These are phyloP conservation scores for Lipomyces yamanashiensis DNA, from an alignment of 805 yeast genomes.

Conservation along the genomic window DNA sequence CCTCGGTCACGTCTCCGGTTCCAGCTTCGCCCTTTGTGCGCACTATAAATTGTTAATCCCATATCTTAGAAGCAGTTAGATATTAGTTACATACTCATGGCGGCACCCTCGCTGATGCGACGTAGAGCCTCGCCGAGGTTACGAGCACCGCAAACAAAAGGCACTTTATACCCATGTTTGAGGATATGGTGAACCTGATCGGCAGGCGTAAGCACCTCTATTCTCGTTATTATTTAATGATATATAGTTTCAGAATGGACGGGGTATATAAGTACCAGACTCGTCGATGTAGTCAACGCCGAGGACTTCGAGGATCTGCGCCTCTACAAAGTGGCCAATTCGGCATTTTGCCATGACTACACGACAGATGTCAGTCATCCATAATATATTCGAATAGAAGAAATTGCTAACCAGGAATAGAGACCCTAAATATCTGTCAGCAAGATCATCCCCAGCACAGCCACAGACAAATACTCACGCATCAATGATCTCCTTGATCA, in stretches of 20 bases:
- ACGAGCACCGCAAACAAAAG: slow-evolving; percentile 84
- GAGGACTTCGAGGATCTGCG: slow-evolving; percentile 72
- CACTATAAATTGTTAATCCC: slow-evolving; percentile 41
- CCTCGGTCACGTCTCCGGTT: slow-evolving; percentile 84
- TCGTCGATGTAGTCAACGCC: slow-evolving; percentile 83
- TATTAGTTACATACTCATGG: slow-evolving; percentile 54
- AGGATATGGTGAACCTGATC: slow-evolving; percentile 68
- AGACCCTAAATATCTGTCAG: slow-evolving; percentile 39
- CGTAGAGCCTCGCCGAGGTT: slow-evolving; percentile 82
- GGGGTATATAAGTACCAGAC: slow-evolving; percentile 46
- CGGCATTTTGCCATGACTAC: slow-evolving; percentile 82
- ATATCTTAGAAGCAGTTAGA: background rate
- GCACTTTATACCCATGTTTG: slow-evolving; percentile 65
- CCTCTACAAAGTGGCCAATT: slow-evolving; percentile 83
- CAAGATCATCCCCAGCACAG: background rate
- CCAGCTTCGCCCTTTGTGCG: slow-evolving; percentile 91
- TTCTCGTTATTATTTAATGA: background rate
- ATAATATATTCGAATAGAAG: background rate
- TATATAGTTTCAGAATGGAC: background rate
- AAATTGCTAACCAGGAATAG: slow-evolving; percentile 42
- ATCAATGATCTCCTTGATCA: slow-evolving; percentile 75
- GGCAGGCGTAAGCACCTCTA: slow-evolving; percentile 80
- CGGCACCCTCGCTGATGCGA: slow-evolving; percentile 80
- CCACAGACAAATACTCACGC: slow-evolving; percentile 43
- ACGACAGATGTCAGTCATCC: background rate